Evolutionary conservation across 2,329 filamentous ascomycete species (phyloP), one percentile per base, ranked within the genome.

Genomic region (Trichoderma endophyticum): DNA sequence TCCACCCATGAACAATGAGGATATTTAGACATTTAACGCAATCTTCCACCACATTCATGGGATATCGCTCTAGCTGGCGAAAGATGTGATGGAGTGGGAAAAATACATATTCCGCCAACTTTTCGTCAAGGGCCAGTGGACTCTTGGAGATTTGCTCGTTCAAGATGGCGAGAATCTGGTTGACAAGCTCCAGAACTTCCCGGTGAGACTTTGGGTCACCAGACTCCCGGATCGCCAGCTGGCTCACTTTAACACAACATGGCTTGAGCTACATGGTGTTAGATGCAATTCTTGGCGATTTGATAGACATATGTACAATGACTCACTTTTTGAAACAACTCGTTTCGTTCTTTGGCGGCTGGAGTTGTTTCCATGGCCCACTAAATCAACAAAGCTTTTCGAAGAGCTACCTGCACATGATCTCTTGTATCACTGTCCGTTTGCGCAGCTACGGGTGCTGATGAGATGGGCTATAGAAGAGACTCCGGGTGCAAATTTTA

Each of bases 61-160:
- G 90, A 69, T 95, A 89, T 62, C 87, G 86, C 74, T 92, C 89
- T 75, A 93, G 91, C 74, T 90, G 88, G 72, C 93, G 91, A 77
- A 99, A 91, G 51, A 98, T 89, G 76, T 96, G 92, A 0, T 93
- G 94, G 0, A 99, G 84, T 0, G 96, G 96, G 74, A 98, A 97
- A 84, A 98, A 98, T 78, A 93, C 88, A 84, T 98, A 99, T 83
- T 98, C 95, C 15, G 95, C 94, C 21, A 98, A 84, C 79, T 94
- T 95, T 67, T 91, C 87, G 79, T 98, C 93, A 21, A 98, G 80
- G 0, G 84, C 83, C 2, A 83, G 79, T 3, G 84, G 80, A 74
- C 89, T 84, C 28, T 77, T 77, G 56, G 79, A 77, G 32, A 83
- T 76, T 76, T 86, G 86, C 36, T 79, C 78, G 59, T 84, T 78